Evolutionary conservation across 2,329 filamentous ascomycete species (phyloP).

Genomic region (Aspergillus oerlinghausenensis): DNA sequence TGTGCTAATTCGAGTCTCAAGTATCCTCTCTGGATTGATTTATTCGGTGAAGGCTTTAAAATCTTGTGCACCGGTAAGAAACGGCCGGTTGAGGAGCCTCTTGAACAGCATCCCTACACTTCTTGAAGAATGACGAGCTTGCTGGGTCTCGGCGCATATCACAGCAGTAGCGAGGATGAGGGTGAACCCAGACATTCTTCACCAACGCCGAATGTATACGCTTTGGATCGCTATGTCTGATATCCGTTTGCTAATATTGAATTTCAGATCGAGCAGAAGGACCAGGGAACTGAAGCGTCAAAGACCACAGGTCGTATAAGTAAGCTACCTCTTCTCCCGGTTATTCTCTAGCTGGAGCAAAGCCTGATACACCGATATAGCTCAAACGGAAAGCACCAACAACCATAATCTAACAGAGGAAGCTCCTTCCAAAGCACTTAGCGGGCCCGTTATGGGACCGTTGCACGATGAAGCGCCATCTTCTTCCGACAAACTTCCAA

Average conservation of each 20-base stretch:
- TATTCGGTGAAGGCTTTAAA: slow-evolving; percentile 1
- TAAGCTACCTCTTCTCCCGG: neutral
- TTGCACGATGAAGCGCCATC: slow-evolving; percentile 21
- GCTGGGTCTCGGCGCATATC: slow-evolving; percentile 41
- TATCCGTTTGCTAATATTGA: slow-evolving; percentile 4
- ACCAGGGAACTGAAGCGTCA: slow-evolving; percentile 1
- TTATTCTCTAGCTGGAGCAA: neutral
- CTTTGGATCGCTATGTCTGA: neutral
- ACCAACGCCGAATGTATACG: slow-evolving; percentile 20
- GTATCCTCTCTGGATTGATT: neutral
- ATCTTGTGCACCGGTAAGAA: slow-evolving; percentile 1
- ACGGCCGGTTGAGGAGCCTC: neutral
- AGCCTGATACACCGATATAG: slow-evolving; percentile 4
- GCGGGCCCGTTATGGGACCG: slow-evolving; percentile 35
- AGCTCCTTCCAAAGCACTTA: slow-evolving; percentile 12
- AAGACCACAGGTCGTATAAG: slow-evolving; percentile 3
- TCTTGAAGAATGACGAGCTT: slow-evolving; percentile 20
- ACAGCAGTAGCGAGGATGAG: slow-evolving; percentile 45
- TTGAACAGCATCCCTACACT: neutral
- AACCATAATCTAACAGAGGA: neutral
- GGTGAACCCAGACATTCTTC: slow-evolving; percentile 14
- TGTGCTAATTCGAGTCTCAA: neutral
- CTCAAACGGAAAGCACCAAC: neutral
- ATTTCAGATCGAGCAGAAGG: slow-evolving; percentile 8
- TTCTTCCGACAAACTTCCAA: slow-evolving; percentile 8